Evolutionary conservation across 1,139 yeast genomes (phyloP), one percentile per base, ranked within the genome.

Genomic region (Yamadazyma aaseri): DNA sequence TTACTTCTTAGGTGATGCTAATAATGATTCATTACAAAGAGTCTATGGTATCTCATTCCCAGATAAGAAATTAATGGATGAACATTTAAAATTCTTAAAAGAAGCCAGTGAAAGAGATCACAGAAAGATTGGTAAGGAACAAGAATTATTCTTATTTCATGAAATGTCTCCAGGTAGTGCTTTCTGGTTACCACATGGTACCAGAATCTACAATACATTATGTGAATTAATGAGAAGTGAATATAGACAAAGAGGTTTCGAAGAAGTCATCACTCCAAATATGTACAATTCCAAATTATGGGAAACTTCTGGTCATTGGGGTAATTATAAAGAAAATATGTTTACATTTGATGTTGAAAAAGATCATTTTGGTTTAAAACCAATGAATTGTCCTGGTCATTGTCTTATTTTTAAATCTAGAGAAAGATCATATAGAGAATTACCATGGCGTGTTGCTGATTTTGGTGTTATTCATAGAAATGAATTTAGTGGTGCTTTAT

Each of bases 361-460:
- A 18, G 74, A 67, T 35, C 53, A 63, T 16, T 86, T 77, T 54
- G 96, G 96, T 3, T 69, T 92, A 42, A 92, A 92, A 58, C 98
- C 98, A 17, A 92, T 92, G 98, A 94, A 92, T 63, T 92, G 98
- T 58, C 98, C 99, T 0, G 97, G 97, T 1, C 99, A 94, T 58
- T 94, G 98, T 56, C 58, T 92, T 39, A 79, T 94, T 45, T 94
- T 81, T 65, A 77, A 83, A 41, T 76, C 81, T 45, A 80, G 85
- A 45, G 95, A 89, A 40, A 78, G 95, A 47, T 86, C 96, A 0
- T 87, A 87, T 55, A 78, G 87, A 42, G 97, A 94, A 50, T 65
- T 94, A 37, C 99, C 99, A 4, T 70, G 90, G 49, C 66, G 98
- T 50, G 79, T 78, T 51, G 86, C 96, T 9, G 99, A 94, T 60